A percentile compares a stretch with the other conserved stretches of the same genome.
These are phyloP conservation scores for Saturnispora halmiae DNA, from an alignment of 805 yeast species.

Conservation along the genomic window DNA sequence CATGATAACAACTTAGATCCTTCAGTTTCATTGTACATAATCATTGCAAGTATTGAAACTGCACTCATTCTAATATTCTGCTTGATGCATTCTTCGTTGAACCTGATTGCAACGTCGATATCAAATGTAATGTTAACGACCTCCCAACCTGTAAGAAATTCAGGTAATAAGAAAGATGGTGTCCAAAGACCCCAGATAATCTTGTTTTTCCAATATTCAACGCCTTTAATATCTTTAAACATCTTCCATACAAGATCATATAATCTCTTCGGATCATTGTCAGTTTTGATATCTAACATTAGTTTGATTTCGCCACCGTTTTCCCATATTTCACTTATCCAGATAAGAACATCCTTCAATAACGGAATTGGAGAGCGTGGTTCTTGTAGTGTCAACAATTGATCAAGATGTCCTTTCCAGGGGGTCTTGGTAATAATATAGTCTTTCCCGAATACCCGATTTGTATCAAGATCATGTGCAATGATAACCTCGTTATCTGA, in stretches of 20 bases:
- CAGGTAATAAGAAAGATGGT: conserved; percentile 22
- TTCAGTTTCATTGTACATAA: conserved; percentile 18
- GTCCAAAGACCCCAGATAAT: conserved; percentile 33
- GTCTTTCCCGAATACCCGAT: conserved; percentile 27
- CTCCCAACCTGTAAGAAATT: conserved; percentile 21
- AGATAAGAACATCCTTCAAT: conserved; percentile 24
- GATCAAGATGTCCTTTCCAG: conserved; percentile 23
- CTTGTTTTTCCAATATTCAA: conserved; percentile 27
- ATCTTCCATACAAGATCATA: conserved; percentile 21
- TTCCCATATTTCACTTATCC: conserved; percentile 36
- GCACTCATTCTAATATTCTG: conserved; percentile 17
- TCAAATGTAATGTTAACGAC: conserved; percentile 27
- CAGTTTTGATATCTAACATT: conserved; percentile 32
- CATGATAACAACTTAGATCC: conserved; percentile 15
- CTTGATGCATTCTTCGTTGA: conserved; percentile 13
- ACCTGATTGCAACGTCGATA: conserved; percentile 15
- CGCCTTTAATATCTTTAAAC: conserved; percentile 17
- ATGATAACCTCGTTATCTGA: conserved; percentile 28
- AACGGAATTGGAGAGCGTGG: conserved; percentile 30
- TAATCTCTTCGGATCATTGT: conserved; percentile 24
- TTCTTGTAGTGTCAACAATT: conserved; percentile 23
- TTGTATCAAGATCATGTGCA: conserved; percentile 29
- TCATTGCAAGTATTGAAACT: conserved; percentile 20
- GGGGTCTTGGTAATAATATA: conserved; percentile 21
- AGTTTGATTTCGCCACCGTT: conserved; percentile 31